These are phyloP conservation scores for Arthrinium phaeospermum DNA, from an alignment of 2,329 filamentous ascomycete genomes.

Conservation along the genomic window DNA sequence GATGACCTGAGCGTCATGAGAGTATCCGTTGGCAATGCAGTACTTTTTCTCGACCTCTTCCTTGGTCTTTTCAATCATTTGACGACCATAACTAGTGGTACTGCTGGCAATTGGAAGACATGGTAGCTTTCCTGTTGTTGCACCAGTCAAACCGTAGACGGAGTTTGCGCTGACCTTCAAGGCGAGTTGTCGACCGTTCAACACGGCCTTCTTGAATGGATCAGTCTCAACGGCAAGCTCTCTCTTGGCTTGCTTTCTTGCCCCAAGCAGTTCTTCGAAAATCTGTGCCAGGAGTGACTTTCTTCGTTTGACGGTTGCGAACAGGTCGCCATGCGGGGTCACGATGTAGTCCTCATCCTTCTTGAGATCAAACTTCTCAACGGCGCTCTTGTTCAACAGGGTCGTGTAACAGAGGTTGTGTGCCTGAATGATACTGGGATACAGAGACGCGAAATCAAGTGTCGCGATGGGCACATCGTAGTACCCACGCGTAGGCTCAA, in stretches of 20 bases:
- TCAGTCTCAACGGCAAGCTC: conserved; percentile 90
- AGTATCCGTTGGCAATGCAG: conserved; percentile 92
- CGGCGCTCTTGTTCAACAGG: conserved; percentile 76
- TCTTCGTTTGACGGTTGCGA: conserved; percentile 84
- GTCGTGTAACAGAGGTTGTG: conserved; percentile 99
- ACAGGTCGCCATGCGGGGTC: conserved; percentile 92
- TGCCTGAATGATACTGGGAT: conserved; percentile 98
- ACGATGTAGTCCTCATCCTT: conserved; percentile 97
- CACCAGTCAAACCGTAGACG: conserved; percentile 96
- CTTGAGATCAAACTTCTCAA: conserved; percentile 77
- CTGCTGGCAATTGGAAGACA: conserved; percentile 95
- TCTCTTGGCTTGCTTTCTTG: conserved; percentile 92
- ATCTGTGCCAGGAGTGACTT: conserved; percentile 95
- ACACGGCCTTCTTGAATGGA: conserved; percentile 94
- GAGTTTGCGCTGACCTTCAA: conserved; percentile 97
- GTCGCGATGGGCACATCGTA: conserved; percentile 96
- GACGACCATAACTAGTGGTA: conserved; percentile 93
- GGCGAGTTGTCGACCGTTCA: conserved; percentile 96
- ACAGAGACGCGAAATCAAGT: conserved; percentile 97
- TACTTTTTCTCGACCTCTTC: conserved; percentile 91
- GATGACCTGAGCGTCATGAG: conserved; percentile 93
- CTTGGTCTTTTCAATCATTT: conserved; percentile 99
- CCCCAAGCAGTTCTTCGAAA: conserved; percentile 88
- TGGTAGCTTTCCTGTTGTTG: conserved; percentile 92
- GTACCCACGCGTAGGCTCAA: conserved; percentile 91